Percentiles rank a stretch among this genome's conserved stretches.
phyloP scores from a whole-genome alignment of 768 basidiomycete species.

The Amanita polypyramis region DNA sequence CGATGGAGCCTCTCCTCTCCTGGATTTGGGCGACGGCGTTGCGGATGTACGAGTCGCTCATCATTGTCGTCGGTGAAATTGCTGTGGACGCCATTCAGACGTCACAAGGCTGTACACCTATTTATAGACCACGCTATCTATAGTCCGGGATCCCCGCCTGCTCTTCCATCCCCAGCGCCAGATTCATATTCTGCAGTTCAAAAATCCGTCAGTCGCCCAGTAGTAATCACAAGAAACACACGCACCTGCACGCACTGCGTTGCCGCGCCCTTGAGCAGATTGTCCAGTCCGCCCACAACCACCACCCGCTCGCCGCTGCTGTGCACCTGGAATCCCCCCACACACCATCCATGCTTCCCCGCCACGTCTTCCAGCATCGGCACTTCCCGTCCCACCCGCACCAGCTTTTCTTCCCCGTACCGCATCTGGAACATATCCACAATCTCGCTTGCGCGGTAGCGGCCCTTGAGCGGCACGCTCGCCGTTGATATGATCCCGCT shows the following conservation, averaged over 20 bases:
- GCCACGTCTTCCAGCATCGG: conserved; percentile 69
- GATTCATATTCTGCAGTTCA: conserved; percentile 58
- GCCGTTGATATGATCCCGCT: conserved; percentile 88
- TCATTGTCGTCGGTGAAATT: neutral
- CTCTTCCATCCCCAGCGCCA: conserved; percentile 73
- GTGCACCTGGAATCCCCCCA: conserved; percentile 93
- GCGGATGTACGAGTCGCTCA: conserved; percentile 7
- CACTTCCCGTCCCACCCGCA: conserved; percentile 57
- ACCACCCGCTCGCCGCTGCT: conserved; percentile 84
- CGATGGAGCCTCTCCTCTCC: neutral
- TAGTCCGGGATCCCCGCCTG: conserved; percentile 45
- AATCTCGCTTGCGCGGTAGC: conserved; percentile 64
- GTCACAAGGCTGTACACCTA: neutral
- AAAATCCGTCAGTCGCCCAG: conserved; percentile 1
- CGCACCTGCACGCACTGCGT: conserved; percentile 95
- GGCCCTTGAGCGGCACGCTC: conserved; percentile 66
- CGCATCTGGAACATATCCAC: conserved; percentile 62
- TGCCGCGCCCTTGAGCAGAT: conserved; percentile 94
- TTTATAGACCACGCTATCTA: conserved; percentile 2
- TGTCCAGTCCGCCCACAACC: conserved; percentile 93
- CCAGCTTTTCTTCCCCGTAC: conserved; percentile 68
- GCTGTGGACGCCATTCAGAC: neutral
- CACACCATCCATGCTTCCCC: conserved; percentile 78
- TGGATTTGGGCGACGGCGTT: conserved; percentile 7
- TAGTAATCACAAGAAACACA: too few relatives aligned